These are phyloP conservation scores for Ceratobasidium sp. DNA, from an alignment of 1,284 basidiomycete genomes.

Conservation along the genomic window DNA sequence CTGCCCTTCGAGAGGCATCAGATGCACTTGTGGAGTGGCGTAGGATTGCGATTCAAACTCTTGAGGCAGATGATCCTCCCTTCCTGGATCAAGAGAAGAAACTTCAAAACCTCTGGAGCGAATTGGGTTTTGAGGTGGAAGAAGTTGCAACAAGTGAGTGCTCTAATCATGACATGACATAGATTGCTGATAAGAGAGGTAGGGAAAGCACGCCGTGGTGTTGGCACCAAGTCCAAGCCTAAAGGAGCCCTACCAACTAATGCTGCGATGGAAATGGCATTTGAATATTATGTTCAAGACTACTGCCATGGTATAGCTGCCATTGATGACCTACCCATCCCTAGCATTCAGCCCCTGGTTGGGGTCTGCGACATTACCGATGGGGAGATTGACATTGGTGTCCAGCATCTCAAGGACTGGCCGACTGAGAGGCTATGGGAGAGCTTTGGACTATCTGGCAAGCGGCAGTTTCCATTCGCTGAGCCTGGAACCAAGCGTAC, in stretches of 20 bases:
- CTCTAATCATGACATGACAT: not conserved
- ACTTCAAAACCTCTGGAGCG: not conserved
- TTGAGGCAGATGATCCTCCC: not conserved
- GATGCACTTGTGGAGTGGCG: not conserved
- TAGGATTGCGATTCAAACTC: not conserved
- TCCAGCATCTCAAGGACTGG: not conserved
- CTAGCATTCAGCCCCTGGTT: not conserved
- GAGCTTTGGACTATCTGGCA: not conserved
- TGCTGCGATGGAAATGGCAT: not conserved
- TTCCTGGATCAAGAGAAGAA: not conserved
- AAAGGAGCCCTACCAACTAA: not conserved
- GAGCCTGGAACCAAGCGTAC: not conserved
- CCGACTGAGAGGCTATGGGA: not conserved
- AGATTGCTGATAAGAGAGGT: not conserved
- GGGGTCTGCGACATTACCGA: not conserved
- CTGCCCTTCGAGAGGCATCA: not conserved
- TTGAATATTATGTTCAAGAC: not conserved
- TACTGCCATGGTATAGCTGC: not conserved
- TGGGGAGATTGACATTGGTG: constrained; percentile 8
- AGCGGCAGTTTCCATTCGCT: constrained; percentile 8
- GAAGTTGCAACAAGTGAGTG: not conserved
- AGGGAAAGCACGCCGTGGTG: not conserved
- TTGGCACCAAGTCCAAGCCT: not conserved
- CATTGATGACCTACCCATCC: not conserved
- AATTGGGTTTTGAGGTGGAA: not conserved